Evolutionary conservation across 768 basidiomycete species (phyloP).

Genomic region (Amanita exitialis): DNA sequence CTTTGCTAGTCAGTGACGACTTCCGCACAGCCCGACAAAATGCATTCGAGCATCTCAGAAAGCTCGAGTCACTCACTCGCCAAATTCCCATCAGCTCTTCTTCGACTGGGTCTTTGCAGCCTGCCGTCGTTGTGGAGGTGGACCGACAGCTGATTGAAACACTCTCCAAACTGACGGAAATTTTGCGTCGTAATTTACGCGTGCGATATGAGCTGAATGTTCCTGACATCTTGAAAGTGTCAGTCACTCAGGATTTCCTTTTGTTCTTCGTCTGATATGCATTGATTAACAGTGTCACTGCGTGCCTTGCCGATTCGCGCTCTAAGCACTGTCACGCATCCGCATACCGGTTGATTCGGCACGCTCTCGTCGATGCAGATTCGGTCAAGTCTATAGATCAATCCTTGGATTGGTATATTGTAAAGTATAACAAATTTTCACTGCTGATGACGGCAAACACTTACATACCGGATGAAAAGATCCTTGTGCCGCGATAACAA

Average conservation of each 20-base stretch:
- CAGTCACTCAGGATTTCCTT: slow-evolving; percentile 18
- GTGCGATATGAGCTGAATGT: slow-evolving; percentile 71
- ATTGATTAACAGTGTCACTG: slow-evolving; percentile 51
- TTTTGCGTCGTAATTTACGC: slow-evolving; percentile 60
- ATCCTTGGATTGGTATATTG: slow-evolving; percentile 81
- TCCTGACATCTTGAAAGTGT: slow-evolving; percentile 68
- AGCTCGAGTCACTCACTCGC: slow-evolving; percentile 32
- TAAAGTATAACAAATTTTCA: slow-evolving; percentile 45
- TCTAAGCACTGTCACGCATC: slow-evolving; percentile 69
- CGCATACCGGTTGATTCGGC: slow-evolving; percentile 77
- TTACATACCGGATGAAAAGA: slow-evolving; percentile 27
- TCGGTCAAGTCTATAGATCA: slow-evolving; percentile 57
- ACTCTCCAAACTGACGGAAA: slow-evolving; percentile 54
- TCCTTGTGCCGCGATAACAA: slow-evolving; percentile 82
- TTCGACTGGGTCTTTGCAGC: slow-evolving; percentile 12
- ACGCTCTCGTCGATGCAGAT: slow-evolving; percentile 63
- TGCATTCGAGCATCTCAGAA: slow-evolving; percentile 48
- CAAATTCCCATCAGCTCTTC: background rate
- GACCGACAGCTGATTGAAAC: slow-evolving; percentile 50
- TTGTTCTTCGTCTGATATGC: slow-evolving; percentile 1
- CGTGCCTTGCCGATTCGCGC: slow-evolving; percentile 65
- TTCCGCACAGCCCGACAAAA: slow-evolving; percentile 64
- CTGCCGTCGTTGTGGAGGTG: slow-evolving; percentile 27
- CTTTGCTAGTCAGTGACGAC: slow-evolving; percentile 41
- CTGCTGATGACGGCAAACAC: background rate